Evolutionary conservation across 768 basidiomycete species (phyloP).

Genomic region (Mycena chlorophos): DNA sequence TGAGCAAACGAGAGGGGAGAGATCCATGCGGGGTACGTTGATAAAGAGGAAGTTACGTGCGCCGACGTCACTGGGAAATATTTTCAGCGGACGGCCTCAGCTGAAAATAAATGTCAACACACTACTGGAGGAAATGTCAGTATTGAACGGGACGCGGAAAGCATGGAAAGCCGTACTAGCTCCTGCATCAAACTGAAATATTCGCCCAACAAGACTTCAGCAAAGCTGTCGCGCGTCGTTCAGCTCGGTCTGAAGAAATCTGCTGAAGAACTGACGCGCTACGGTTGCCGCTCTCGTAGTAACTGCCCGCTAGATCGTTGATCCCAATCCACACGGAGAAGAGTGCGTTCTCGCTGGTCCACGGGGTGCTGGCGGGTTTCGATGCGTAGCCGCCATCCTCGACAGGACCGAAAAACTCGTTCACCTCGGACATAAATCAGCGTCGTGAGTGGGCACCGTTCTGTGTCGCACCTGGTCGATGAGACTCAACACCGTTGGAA

Average conservation of each 20-base stretch:
- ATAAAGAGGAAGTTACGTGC: conserved; percentile 57
- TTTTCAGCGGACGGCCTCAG: not conserved
- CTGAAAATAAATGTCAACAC: conserved; percentile 7
- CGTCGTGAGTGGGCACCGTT: no score
- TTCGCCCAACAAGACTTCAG: conserved; percentile 46
- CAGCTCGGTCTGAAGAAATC: not conserved
- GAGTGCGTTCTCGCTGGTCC: conserved; percentile 56
- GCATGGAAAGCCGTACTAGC: conserved; percentile 35
- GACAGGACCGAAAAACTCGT: conserved; percentile 54
- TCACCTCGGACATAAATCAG: no score
- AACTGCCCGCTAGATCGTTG: conserved; percentile 66
- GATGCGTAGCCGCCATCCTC: conserved; percentile 43
- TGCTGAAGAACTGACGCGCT: conserved; percentile 39
- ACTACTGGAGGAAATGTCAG: conserved; percentile 34
- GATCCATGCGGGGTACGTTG: conserved; percentile 43
- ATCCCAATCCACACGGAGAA: conserved; percentile 75
- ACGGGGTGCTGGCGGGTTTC: conserved; percentile 53
- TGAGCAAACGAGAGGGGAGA: conserved; percentile 40
- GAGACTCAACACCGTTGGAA: conserved; percentile 51
- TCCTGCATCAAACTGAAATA: conserved; percentile 54
- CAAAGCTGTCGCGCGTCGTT: conserved; percentile 37
- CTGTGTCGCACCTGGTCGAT: conserved; percentile 54
- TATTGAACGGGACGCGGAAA: conserved; percentile 1
- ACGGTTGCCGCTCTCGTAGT: conserved; percentile 45
- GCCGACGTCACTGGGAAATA: conserved; percentile 43